Evolutionary conservation across 257 asterid species (phyloP), one percentile per base, ranked within the genome.

Genomic region (Solanum habrochaites): DNA sequence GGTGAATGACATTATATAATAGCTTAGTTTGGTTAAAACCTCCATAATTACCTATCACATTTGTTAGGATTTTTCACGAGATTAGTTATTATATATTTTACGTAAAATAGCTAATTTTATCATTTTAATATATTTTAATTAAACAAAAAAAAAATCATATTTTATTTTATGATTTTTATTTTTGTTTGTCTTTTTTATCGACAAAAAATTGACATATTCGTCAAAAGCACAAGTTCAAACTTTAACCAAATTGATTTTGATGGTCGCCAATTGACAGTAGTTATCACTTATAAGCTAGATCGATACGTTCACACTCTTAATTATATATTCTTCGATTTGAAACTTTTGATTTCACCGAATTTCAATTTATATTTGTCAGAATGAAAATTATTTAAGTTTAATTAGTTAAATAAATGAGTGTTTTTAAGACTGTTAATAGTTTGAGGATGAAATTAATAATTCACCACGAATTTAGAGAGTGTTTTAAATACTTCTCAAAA

Each of bases 391-490:
- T 52, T 52, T 52, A 52, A 52, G 23, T 16, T 52, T 4, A 6
- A 1, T 16, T 52, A 52, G 18, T 16, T 16, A 52, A 52, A 9
- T 16, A 6, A 16, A 16, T 0, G 2, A 52, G n/a, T 52, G 4
- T 52, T 52, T 16, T 16, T 16, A 52, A 7, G 0, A 0, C 0
- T 52, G 10, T 52, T 18, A 52, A 52, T 52, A 18, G 0, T 18
- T 18, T 18, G 4, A 52, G 11, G 1, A 52, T 52, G 4, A 52
- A 52, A 18, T 6, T 16, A 0, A 52, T 18, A 18, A 52, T 52
- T 18, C 11, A 2, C 18, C 0, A 16, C 10, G 0, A 52, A 0
- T 18, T 52, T 52, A 52, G 1, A 0, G n/a, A 0, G 4, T 6
- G 1, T 8, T 52, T 52, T 18, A 23, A 18, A 18, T 18, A 52